Evolutionary conservation across 257 asterid species (phyloP), one percentile per base, ranked within the genome.

Genomic region (Solanum paucissectum): DNA sequence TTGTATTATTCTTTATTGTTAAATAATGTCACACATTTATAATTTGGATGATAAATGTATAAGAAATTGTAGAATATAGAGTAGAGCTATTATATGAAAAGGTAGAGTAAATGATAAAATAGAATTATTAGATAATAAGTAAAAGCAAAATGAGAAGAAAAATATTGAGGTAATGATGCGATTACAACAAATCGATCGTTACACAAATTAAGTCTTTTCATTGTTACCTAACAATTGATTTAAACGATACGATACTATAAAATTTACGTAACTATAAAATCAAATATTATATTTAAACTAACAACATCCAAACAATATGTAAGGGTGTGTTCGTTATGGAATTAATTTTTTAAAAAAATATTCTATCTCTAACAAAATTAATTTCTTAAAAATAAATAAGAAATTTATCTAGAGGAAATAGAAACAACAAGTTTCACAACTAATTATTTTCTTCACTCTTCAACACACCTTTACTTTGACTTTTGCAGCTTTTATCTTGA

Each of bases 401-500:
- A 52, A 52, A 8, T 52, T 52, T 52, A 16, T 14, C 62, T 14
- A 52, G 62, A 16, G 23, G 2, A 52, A 52, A 52, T 52, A 52
- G 9, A 52, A 52, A 52, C 4, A 44, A 44, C 5, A 52, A 52
- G 8, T 52, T 52, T 52, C 20, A 52, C 62, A 16, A 52, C 21
- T 52, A 52, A 3, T 52, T 1, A 52, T 52, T 60, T 60, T 10
- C 3, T 23, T 9, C 25, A 4, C 14, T 60, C 3, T 60, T 60
- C 12, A 23, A 60, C 6, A 21, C 2, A 0, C 10, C 68, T 9
- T 23, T 0, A 23, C 5, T 21, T 0, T 60, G 1, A 21, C 25
- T 55, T 0, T 20, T 3, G 0, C 9, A 3, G 2, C 27, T 58
- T 58, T 21, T 58, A 20, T 20, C 12, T 58, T 0, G 5, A 20